A percentile compares a stretch with the other conserved stretches of the same genome.
Evolutionary conservation across 106 monocot genomes (phyloP).

Genomic region (Phalaenopsis equestris): DNA sequence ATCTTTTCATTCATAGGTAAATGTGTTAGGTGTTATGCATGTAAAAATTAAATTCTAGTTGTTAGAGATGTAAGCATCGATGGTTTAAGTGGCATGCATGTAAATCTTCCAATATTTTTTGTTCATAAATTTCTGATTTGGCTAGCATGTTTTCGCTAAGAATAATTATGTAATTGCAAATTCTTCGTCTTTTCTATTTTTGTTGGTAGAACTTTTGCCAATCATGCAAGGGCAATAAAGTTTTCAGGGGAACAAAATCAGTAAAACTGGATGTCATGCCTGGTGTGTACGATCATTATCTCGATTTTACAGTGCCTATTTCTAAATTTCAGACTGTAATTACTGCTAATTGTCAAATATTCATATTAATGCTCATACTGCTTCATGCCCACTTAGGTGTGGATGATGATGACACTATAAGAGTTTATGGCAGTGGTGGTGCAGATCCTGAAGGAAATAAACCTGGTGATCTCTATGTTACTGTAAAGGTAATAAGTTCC

Average conservation of each 20-base stretch:
- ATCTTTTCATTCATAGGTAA: too few relatives aligned
- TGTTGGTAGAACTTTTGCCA: slow-evolving; percentile 63
- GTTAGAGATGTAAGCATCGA: too few relatives aligned
- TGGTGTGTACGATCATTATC: slow-evolving; percentile 40
- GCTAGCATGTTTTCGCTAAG: neutral
- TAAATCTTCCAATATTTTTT: too few relatives aligned
- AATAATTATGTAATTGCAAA: neutral
- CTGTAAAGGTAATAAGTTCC: slow-evolving; percentile 43
- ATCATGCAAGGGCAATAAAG: slow-evolving; percentile 70
- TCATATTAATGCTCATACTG: neutral
- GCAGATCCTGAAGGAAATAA: slow-evolving; percentile 84
- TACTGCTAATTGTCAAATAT: neutral
- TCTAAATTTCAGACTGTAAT: neutral
- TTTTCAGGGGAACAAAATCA: slow-evolving; percentile 68
- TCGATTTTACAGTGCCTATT: neutral
- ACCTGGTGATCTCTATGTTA: slow-evolving; percentile 89
- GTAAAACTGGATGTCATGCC: slow-evolving; percentile 83
- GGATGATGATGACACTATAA: slow-evolving; percentile 74
- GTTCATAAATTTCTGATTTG: neutral
- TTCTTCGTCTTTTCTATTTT: neutral
- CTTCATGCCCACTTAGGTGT: slow-evolving; percentile 33
- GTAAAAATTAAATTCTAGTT: too few relatives aligned
- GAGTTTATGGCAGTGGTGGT: slow-evolving; percentile 68
- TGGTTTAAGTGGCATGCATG: too few relatives aligned
- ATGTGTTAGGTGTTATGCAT: too few relatives aligned